Evolutionary conservation across 2,329 filamentous ascomycete genomes (phyloP).

Genomic region (Cordyceps tenuipes): DNA sequence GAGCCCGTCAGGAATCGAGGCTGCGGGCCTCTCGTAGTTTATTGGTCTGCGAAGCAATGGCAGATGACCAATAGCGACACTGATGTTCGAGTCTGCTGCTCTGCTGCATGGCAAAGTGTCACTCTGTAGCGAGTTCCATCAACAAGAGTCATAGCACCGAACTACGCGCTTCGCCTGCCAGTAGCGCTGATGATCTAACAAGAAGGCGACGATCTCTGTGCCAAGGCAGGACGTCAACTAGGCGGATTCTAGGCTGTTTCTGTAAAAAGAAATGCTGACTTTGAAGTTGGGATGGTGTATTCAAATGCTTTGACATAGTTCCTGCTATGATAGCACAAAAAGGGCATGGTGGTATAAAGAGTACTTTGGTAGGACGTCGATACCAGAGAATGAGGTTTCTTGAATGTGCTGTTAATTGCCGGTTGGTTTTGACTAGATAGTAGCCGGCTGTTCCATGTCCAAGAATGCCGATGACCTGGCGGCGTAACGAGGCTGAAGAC

Average conservation of each 20-base stretch:
- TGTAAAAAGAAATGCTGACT: background rate
- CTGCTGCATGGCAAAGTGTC: background rate
- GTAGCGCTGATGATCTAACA: background rate
- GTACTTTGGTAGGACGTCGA: background rate
- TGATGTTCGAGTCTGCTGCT: background rate
- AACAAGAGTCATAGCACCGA: background rate
- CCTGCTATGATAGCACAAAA: background rate
- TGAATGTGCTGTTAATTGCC: background rate
- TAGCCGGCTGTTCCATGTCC: background rate
- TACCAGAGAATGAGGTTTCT: background rate
- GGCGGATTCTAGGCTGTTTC: background rate
- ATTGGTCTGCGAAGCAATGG: background rate
- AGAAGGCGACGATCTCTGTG: background rate
- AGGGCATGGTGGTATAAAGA: background rate
- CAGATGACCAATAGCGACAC: background rate
- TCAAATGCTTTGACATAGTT: background rate
- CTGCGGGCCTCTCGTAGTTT: too few relatives aligned
- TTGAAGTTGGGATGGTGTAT: background rate
- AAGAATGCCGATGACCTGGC: background rate
- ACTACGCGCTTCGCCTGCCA: background rate
- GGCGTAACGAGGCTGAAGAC: background rate
- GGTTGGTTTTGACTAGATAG: background rate
- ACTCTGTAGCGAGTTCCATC: background rate
- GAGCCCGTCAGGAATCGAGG: background rate
- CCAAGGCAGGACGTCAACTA: background rate